These are phyloP conservation scores for Blastomyces silverae DNA, from an alignment of 2,329 filamentous ascomycete species.

Conservation along the genomic window DNA sequence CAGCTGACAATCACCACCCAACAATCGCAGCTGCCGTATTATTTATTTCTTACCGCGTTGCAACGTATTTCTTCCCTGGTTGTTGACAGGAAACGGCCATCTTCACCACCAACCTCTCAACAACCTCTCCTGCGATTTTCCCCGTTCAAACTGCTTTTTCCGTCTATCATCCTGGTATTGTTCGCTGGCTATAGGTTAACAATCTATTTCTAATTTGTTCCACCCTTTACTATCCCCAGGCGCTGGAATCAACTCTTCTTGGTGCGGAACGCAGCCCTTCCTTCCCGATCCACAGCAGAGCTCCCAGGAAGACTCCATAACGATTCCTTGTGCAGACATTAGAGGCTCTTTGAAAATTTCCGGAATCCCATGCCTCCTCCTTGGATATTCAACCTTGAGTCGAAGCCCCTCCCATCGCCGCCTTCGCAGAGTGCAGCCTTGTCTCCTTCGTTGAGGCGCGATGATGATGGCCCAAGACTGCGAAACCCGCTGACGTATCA, in stretches of 20 bases:
- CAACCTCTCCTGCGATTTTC: background rate
- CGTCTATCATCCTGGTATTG: background rate
- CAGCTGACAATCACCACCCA: background rate
- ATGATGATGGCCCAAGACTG: background rate
- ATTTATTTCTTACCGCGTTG: background rate
- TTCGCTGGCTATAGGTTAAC: background rate
- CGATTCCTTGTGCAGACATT: background rate
- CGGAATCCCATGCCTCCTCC: constrained; percentile 1
- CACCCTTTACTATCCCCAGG: background rate
- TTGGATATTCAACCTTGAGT: constrained; percentile 3
- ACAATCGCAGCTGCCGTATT: constrained; percentile 8
- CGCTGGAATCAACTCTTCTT: background rate
- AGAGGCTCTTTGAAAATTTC: background rate
- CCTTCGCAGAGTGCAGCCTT: background rate
- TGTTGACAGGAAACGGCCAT: background rate
- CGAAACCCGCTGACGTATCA: background rate
- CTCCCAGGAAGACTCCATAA: background rate
- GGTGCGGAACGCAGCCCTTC: background rate
- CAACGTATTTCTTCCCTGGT: background rate
- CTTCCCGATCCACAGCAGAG: background rate
- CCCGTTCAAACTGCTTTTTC: background rate
- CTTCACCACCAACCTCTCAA: background rate
- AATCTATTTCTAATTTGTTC: background rate
- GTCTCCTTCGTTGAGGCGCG: background rate
- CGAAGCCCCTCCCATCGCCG: constrained; percentile 6